Conservation (phyloP, 2,329 filamentous ascomycete genomes). For the Fusarium verticillioides region DNA sequence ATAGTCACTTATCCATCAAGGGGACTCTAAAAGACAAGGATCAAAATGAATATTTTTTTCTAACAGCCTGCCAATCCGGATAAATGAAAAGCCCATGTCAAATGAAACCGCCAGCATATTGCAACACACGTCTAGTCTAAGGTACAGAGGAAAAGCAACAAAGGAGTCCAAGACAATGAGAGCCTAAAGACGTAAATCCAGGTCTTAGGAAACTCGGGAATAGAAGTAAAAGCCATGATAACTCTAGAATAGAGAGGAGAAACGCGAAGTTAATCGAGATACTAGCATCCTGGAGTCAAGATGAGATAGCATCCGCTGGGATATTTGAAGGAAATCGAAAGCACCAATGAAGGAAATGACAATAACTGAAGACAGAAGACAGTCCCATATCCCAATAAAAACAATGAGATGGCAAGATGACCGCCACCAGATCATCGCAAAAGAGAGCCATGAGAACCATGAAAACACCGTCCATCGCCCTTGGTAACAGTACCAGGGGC, state of each 20-base stretch:
- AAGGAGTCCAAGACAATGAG: neutral
- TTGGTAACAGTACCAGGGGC: neutral
- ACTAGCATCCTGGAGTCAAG: neutral
- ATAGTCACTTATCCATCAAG: neutral
- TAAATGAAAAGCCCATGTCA: neutral
- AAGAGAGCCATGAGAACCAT: neutral
- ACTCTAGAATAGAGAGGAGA: neutral
- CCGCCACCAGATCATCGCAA: neutral
- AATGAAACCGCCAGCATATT: neutral
- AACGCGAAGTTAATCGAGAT: neutral
- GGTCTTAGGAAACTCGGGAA: neutral
- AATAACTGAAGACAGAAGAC: neutral
- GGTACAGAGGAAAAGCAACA: neutral
- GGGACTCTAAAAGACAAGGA: neutral
- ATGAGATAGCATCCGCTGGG: neutral
- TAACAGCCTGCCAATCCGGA: neutral
- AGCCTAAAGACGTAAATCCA: neutral
- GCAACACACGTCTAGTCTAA: neutral
- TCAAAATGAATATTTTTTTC: neutral
- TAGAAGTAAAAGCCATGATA: neutral
- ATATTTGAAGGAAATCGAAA: neutral
- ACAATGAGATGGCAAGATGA: neutral
- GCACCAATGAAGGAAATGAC: neutral
- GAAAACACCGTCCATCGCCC: neutral
- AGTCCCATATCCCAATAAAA: neutral